These are phyloP conservation scores for Bauhinia variegata DNA, from an alignment of 306 rosid species.

Conservation along the genomic window DNA sequence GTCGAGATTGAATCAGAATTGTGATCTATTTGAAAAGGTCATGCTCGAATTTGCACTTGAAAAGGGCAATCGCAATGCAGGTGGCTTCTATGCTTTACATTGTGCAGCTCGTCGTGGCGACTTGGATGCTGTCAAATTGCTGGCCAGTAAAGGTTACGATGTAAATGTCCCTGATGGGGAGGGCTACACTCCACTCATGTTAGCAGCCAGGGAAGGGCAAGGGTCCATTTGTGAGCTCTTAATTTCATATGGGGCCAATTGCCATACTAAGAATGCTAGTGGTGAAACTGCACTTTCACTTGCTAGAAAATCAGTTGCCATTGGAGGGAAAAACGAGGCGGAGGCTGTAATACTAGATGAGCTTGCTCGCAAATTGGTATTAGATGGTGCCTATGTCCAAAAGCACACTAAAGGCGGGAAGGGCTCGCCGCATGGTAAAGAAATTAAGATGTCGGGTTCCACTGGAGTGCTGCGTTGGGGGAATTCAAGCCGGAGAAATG, in stretches of 20 bases:
- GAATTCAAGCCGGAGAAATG: constrained; percentile 68
- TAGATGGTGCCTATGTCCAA: constrained; percentile 55
- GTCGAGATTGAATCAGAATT: constrained; percentile 56
- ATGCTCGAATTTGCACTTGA: constrained; percentile 89
- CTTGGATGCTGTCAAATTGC: constrained; percentile 67
- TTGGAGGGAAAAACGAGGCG: constrained; percentile 46
- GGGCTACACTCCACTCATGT: constrained; percentile 84
- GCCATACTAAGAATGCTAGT: constrained; percentile 51
- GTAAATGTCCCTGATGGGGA: constrained; percentile 78
- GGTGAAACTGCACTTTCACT: constrained; percentile 82
- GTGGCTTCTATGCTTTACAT: constrained; percentile 85
- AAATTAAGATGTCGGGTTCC: constrained; percentile 58
- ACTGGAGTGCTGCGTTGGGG: constrained; percentile 81
- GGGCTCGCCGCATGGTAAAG: constrained; percentile 72
- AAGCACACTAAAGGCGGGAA: constrained; percentile 87
- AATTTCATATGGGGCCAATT: constrained; percentile 66
- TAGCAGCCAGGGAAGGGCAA: constrained; percentile 91
- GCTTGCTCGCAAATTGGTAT: constrained; percentile 66
- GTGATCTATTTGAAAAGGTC: constrained; percentile 78
- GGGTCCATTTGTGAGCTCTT: constrained; percentile 65
- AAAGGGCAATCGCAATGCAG: constrained; percentile 66
- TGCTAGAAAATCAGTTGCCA: constrained; percentile 48
- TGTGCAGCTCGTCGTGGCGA: constrained; percentile 91
- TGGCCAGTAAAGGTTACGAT: constrained; percentile 76
- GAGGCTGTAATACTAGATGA: constrained; percentile 69